Evolutionary conservation across 768 basidiomycete species (phyloP).

Genomic region (Zangia roseola): DNA sequence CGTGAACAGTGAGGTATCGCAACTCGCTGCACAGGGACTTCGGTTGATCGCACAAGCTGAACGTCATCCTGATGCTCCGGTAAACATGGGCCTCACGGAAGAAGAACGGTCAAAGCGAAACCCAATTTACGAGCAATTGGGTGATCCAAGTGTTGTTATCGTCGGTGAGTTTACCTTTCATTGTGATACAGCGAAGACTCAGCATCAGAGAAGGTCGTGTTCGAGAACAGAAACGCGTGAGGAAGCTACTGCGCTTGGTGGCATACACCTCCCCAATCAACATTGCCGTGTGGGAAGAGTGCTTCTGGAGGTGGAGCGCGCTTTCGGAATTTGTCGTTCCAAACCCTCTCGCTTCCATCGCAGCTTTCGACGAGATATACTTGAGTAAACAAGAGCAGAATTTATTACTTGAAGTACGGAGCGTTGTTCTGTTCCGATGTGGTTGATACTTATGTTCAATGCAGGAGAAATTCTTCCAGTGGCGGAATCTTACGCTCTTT

Average conservation of each 20-base stretch:
- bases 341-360: conserved; percentile 32
- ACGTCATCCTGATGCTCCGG: conserved; percentile 55
- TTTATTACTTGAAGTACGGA: conserved; percentile 38
- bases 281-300: conserved; percentile 81
- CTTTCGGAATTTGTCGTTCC: conserved; percentile 59
- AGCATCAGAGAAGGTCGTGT: conserved; percentile 55
- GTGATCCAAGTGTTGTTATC: conserved; percentile 68
- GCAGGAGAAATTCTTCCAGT: conserved; percentile 74
- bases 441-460: conserved; percentile 4
- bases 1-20: conserved; percentile 62
- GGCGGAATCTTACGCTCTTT: conserved; percentile 83
- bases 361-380: conserved; percentile 35
- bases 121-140: conserved; percentile 75
- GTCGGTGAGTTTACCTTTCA: conserved; percentile 51
- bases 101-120: conserved; percentile 68
- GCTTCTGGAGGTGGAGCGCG: conserved; percentile 70
- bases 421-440: not conserved
- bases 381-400: conserved; percentile 37
- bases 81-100: conserved; percentile 48
- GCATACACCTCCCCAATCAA: conserved; percentile 65
- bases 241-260: conserved; percentile 66
- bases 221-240: conserved; percentile 76
- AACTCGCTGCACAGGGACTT: conserved; percentile 65
- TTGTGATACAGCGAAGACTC: not conserved
- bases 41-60: conserved; percentile 69